Conservation (phyloP, 768 basidiomycete species). For the Amanita inopinata region DNA sequence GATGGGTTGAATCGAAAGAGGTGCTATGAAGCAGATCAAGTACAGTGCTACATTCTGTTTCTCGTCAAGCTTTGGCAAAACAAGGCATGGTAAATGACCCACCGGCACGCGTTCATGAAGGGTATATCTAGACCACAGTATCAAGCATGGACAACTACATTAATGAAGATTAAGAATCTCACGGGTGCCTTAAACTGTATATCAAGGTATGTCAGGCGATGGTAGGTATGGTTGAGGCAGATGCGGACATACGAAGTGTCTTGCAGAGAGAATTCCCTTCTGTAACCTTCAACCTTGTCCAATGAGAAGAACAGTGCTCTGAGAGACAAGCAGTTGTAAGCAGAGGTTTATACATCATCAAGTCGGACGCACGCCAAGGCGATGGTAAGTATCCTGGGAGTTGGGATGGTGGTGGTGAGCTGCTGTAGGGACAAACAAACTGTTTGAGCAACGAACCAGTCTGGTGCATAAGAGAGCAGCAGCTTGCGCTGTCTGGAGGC, state of each 20-base stretch:
- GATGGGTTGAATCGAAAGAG: conserved; percentile 56
- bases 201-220: conserved; percentile 3
- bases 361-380: conserved; percentile 44
- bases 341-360: neutral
- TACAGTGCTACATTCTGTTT: conserved; percentile 38
- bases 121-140: conserved; percentile 40
- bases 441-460: conserved; percentile 54
- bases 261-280: conserved; percentile 65
- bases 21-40: conserved; percentile 50
- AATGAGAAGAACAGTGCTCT: conserved; percentile 58
- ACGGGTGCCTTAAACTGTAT: conserved; percentile 32
- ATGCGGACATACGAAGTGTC: conserved; percentile 60
- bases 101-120: conserved; percentile 74
- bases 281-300: conserved; percentile 60
- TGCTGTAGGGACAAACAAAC: conserved; percentile 3
- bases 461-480: conserved; percentile 59
- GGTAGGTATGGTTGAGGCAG: neutral
- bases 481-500: conserved; percentile 30
- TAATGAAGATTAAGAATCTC: conserved; percentile 14
- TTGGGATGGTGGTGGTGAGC: conserved; percentile 1
- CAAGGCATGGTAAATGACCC: conserved; percentile 17
- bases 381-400: conserved; percentile 56
- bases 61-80: conserved; percentile 5
- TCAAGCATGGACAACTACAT: neutral
- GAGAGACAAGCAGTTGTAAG: conserved; percentile 2